A percentile compares a stretch with the other conserved stretches of the same genome.
Conservation (phyloP, 2,329 filamentous ascomycete genomes). For the Teratosphaeriaceae sp. region DNA sequence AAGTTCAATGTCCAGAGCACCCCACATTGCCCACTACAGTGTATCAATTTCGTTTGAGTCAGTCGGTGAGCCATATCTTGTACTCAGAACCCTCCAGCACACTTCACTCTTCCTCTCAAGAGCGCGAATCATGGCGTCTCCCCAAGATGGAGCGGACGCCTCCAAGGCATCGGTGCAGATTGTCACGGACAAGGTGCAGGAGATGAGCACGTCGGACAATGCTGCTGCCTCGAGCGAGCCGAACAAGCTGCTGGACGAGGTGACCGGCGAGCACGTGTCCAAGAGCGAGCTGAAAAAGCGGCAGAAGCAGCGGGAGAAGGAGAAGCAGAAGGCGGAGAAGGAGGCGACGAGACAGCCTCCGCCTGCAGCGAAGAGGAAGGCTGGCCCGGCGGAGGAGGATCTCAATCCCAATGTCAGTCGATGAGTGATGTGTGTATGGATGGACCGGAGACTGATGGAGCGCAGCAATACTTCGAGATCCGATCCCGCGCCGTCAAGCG, state of each 20-base stretch:
- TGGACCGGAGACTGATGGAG: not conserved
- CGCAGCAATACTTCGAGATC: slow-evolving; percentile 90
- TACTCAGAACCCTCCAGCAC: too few relatives aligned
- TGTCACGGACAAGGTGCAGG: slow-evolving; percentile 28
- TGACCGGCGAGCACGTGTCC: slow-evolving; percentile 74
- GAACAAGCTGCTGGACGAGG: slow-evolving; percentile 78
- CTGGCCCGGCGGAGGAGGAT: slow-evolving; percentile 57
- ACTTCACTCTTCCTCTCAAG: too few relatives aligned
- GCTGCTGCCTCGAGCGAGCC: slow-evolving; percentile 13
- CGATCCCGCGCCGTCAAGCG: slow-evolving; percentile 76
- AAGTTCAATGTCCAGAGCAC: too few relatives aligned
- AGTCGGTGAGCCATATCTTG: too few relatives aligned
- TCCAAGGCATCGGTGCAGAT: slow-evolving; percentile 31
- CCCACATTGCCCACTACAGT: too few relatives aligned
- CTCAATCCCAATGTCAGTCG: slow-evolving; percentile 62
- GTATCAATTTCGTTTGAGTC: too few relatives aligned
- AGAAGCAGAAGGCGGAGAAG: slow-evolving; percentile 84
- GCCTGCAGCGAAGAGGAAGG: slow-evolving; percentile 54
- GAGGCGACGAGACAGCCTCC: slow-evolving; percentile 58
- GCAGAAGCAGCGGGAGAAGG: slow-evolving; percentile 81
- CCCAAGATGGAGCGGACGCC: slow-evolving; percentile 29
- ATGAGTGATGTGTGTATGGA: not conserved
- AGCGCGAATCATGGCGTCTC: slow-evolving; percentile 11
- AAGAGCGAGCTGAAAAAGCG: slow-evolving; percentile 74
- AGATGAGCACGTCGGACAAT: slow-evolving; percentile 22